phyloP scores from a whole-genome alignment of 768 basidiomycete species.

The Lentinus tigrinus region DNA sequence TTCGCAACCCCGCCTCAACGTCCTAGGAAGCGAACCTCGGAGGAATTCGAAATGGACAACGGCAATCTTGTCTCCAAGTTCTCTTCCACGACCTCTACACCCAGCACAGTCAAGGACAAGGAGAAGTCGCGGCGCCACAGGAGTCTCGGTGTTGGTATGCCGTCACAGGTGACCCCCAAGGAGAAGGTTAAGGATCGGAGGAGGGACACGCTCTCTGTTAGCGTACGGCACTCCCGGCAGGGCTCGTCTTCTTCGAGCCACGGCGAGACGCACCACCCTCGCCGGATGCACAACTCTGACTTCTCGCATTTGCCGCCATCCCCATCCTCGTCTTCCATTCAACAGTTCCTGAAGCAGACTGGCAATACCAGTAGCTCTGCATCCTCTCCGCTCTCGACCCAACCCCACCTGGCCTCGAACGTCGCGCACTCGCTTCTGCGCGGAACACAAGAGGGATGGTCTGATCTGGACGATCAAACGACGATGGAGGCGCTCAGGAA shows the following conservation, averaged over 20 bases:
- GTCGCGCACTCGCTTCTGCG: constrained; percentile 84
- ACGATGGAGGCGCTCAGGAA: constrained; percentile 91
- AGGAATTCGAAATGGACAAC: constrained; percentile 81
- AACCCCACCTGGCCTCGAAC: constrained; percentile 53
- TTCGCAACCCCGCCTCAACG: constrained; percentile 53
- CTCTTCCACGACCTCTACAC: constrained; percentile 26
- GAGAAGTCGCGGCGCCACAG: constrained; percentile 65
- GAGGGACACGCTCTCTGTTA: constrained; percentile 30
- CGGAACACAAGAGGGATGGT: constrained; percentile 90
- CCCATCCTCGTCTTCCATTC: constrained; percentile 86
- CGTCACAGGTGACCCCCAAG: constrained; percentile 33
- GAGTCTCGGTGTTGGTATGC: constrained; percentile 59
- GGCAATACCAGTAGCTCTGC: constrained; percentile 40
- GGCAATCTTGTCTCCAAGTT: constrained; percentile 60
- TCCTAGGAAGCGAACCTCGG: constrained; percentile 74
- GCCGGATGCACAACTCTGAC: constrained; percentile 70
- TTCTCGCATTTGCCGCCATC: constrained; percentile 91
- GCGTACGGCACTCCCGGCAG: constrained; percentile 55
- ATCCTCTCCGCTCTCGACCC: constrained; percentile 35
- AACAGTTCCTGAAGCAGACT: constrained; percentile 71
- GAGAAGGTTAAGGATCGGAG: constrained; percentile 49
- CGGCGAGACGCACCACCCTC: constrained; percentile 45
- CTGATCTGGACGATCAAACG: constrained; percentile 81
- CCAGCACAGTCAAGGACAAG: constrained; percentile 39
- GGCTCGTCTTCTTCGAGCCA: constrained; percentile 66